Evolutionary conservation across 768 basidiomycete genomes (phyloP), one percentile per base, ranked within the genome.

Genomic region (Boletus reticulatus): DNA sequence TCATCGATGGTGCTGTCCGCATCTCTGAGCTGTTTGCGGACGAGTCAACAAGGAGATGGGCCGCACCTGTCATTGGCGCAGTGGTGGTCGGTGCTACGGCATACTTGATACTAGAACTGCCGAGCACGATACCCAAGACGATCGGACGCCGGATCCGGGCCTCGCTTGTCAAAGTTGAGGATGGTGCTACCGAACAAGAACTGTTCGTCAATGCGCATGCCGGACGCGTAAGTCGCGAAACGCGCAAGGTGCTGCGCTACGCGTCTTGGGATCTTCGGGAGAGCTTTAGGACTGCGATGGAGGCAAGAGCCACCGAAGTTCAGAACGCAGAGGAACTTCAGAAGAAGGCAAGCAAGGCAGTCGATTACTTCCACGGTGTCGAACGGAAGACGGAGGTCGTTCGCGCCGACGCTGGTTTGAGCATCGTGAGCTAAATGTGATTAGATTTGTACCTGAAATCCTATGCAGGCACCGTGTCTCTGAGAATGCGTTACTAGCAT

Each of bases 201-300:
- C 70, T 76, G 31, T 94, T 87, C 65, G 80, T 88, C 31, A 82
- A 85, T 53, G 77, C 74, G 3, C 87, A 98, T 66, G 80, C 83
- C 3, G 78, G 76, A 42, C 79, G 96, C 20, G 80, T 98, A 39
- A 76, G 84, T 50, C 78, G 84, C 37, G 96, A 98, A 80, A 91
- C 93, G 22, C 82, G 96, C 63, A 98, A 98, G 76, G 96, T 99
- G 44, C 75, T 99, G 56, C 79, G 95, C 46, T 71, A 94, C 31
- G 95, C 91, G 19, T 85, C 89, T 20, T 98, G 92, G 92, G 95
- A 98, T 70, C 67, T 95, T 57, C 81, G 81, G 62, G 89, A 92
- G 72, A 81, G 88, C 42, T 96, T 94, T 78, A 79, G 84, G 53
- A 76, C 74, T 4, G 88, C 91, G 17, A 82, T 94, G 78, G 94